Percentiles rank a stretch among this genome's conserved stretches.
These are phyloP conservation scores for Byssochlamys sp. DNA, from an alignment of 2,329 filamentous ascomycete genomes.

Conservation along the genomic window DNA sequence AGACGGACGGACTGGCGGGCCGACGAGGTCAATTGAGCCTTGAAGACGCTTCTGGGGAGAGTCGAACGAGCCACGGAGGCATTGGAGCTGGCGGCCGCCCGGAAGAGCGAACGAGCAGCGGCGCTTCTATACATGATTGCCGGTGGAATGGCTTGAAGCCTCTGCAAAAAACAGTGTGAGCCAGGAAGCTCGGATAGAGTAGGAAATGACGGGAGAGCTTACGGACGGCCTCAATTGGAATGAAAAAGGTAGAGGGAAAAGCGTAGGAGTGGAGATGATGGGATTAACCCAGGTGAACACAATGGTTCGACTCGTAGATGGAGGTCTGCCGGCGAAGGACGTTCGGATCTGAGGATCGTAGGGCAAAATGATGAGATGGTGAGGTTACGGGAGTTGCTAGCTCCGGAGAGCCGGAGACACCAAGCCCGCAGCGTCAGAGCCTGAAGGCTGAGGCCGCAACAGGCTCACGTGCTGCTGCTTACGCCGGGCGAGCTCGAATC, in stretches of 20 bases:
- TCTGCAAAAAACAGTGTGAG: constrained; percentile 4
- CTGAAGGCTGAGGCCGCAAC: constrained; percentile 17
- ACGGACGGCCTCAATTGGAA: constrained; percentile 25
- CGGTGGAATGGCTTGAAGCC: constrained; percentile 8
- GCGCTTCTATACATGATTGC: constrained; percentile 40
- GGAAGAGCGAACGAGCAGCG: constrained; percentile 36
- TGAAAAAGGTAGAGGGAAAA: constrained; percentile 10
- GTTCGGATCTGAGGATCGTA: constrained; percentile 7
- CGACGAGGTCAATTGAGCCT: constrained; percentile 36
- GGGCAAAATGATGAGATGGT: constrained; percentile 24
- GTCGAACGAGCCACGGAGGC: constrained; percentile 33
- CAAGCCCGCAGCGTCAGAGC: constrained; percentile 15
- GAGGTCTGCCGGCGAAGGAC: constrained; percentile 4
- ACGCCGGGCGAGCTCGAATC: neutral
- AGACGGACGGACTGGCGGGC: constrained; percentile 28
- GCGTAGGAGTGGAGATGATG: constrained; percentile 19
- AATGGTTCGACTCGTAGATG: constrained; percentile 26
- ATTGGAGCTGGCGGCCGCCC: constrained; percentile 36
- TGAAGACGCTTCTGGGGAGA: constrained; percentile 33
- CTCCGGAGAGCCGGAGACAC: constrained; percentile 18
- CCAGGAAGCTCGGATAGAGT: constrained; percentile 24
- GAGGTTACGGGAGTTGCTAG: constrained; percentile 14
- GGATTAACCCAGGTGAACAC: constrained; percentile 21
- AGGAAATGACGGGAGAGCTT: constrained; percentile 6
- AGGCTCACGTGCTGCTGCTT: neutral